Base-by-base conservation (phyloP, 176 grass and related monocot species). In the Zea luxurians region DNA sequence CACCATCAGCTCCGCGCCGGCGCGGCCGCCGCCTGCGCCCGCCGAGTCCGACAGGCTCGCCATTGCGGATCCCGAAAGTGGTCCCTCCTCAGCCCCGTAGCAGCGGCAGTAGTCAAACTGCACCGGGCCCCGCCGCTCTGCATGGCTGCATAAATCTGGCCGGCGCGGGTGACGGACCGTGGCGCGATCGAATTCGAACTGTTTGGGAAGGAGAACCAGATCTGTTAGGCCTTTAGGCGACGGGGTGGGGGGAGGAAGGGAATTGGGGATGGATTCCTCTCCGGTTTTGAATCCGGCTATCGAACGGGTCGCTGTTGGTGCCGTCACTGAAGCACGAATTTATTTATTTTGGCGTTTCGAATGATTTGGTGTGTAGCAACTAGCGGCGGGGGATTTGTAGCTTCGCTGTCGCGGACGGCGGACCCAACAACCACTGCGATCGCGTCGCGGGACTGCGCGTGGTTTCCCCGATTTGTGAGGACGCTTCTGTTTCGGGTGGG, bases 1-100 rank as follows among this genome's bases (percentile, higher is more conserved):
- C 36, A 99, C 87, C 89, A 99, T 99, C 83, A 95, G 91, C 78
- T 94, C 95, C 59, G 80, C 91, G 55, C 84, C 77, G 0, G 82
- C 79, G 65, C 88, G 88, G 74, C 80, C 87, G 10, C 79, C 83
- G 20, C 64, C 81, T 10, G 54, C 76, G 37, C 64, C 81, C 63
- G 72, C 80, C 13, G 94, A 84, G 63, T 94, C 91, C 18, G 91
- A 60, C 27, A 85, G 79, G 38, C 67, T 40, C 66, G 90, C 88
- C 88, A 93, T 89, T 68, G 72, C 16, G 37, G 61, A 46, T 42
- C 74, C 71, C 64, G 45, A 45, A 6, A 83, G 50, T 17, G 35
- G 41, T 53, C 76, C 35, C 57, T 38, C 62, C 27, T 15, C 49
- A 17, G 16, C 52, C 78, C 86, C 40, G 40, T 44, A 9, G 4